Evolutionary conservation across 768 basidiomycete species (phyloP).

Genomic region (Russula olivacea): DNA sequence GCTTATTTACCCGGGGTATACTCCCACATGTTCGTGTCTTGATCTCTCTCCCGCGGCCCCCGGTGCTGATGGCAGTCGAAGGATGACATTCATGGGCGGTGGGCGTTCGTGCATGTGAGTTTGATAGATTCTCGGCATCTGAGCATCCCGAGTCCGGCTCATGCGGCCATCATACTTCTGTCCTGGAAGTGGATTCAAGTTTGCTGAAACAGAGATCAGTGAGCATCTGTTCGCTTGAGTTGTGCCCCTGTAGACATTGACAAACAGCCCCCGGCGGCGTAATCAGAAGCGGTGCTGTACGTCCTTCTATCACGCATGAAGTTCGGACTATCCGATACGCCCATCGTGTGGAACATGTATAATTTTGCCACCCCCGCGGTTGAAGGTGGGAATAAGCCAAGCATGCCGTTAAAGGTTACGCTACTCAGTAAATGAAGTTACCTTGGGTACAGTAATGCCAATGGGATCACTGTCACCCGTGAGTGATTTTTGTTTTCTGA

Average conservation of each 20-base stretch:
- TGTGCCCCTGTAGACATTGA: background rate
- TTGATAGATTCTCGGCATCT: background rate
- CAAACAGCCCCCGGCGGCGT: background rate
- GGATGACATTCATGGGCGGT: conserved; percentile 33
- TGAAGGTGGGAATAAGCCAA: conserved; percentile 23
- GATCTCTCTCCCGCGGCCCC: background rate
- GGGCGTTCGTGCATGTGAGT: conserved; percentile 32
- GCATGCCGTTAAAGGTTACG: conserved; percentile 29
- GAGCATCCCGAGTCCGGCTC: background rate
- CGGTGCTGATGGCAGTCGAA: conserved; percentile 3
- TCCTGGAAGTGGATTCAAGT: conserved; percentile 18
- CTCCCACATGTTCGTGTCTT: conserved; percentile 17
- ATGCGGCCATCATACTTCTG: background rate
- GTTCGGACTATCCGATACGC: conserved; percentile 28
- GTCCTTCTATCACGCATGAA: conserved; percentile 28
- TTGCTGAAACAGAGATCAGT: conserved; percentile 26
- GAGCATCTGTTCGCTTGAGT: background rate
- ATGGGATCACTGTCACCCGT: background rate
- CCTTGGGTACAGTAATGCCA: background rate
- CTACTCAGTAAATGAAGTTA: conserved; percentile 1
- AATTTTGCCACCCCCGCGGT: conserved; percentile 30
- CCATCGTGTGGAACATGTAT: conserved; percentile 31
- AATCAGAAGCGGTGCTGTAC: conserved; percentile 30
- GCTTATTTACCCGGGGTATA: conserved; percentile 25
- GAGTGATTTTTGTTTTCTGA: background rate